Conservation (phyloP, 441 rosid genomes). For the Macaranga tanarius region DNA sequence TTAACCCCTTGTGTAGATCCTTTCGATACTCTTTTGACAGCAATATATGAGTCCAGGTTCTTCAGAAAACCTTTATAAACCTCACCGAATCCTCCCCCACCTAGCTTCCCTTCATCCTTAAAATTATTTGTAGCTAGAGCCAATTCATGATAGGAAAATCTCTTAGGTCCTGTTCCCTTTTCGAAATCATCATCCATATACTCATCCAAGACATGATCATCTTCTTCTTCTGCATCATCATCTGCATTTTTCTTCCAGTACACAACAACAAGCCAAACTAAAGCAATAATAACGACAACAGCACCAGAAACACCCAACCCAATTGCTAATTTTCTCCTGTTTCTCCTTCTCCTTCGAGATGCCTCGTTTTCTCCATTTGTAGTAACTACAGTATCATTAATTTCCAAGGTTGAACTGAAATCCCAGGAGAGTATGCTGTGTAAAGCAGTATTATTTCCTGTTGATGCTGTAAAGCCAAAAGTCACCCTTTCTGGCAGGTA, state of each 20-base stretch:
- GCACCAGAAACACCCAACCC: not conserved
- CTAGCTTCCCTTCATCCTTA: constrained; percentile 38
- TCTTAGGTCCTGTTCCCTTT: constrained; percentile 33
- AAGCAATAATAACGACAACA: not conserved
- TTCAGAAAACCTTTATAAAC: constrained; percentile 42
- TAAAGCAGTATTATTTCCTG: not conserved
- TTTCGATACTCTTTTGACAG: constrained; percentile 39
- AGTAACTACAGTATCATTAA: not conserved
- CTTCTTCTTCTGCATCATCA: constrained; percentile 9
- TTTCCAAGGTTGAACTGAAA: constrained; percentile 29
- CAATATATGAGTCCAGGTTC: constrained; percentile 23
- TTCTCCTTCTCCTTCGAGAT: not conserved
- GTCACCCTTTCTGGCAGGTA: constrained; percentile 32
- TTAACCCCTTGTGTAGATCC: constrained; percentile 38
- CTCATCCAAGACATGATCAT: not conserved
- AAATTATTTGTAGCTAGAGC: constrained; percentile 33
- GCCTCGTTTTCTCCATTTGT: not conserved
- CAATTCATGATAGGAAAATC: constrained; percentile 29
- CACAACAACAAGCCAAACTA: not conserved
- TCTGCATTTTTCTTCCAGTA: not conserved
- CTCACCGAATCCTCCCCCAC: constrained; percentile 51
- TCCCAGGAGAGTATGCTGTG: constrained; percentile 29
- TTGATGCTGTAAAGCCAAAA: constrained; percentile 36
- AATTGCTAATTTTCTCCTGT: not conserved
- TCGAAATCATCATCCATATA: constrained; percentile 26